Evolutionary conservation across 1,284 basidiomycete genomes (phyloP).

Genomic region (Phellinidium pouzarii): DNA sequence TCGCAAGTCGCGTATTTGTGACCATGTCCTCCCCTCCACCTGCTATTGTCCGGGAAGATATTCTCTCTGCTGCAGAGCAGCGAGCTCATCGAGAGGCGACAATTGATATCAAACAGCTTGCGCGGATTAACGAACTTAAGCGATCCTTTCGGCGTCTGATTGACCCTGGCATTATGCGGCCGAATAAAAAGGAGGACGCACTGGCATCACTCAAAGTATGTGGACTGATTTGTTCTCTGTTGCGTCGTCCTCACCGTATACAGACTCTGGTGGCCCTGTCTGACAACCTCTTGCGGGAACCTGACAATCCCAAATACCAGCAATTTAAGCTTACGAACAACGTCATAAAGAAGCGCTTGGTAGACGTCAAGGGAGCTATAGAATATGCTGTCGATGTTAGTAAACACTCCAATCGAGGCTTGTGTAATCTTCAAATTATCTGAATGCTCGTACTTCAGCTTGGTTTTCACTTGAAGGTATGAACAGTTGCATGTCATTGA

Average conservation of each 20-base stretch:
- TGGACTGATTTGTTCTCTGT: slow-evolving; percentile 1
- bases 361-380: slow-evolving; percentile 59
- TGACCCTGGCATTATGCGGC: slow-evolving; percentile 69
- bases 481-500: slow-evolving; percentile 5
- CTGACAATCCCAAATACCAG: slow-evolving; percentile 61
- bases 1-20: not conserved
- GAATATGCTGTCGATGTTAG: slow-evolving; percentile 72
- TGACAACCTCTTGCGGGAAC: slow-evolving; percentile 64
- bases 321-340: slow-evolving; percentile 69
- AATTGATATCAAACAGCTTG: slow-evolving; percentile 28
- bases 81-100: slow-evolving; percentile 2
- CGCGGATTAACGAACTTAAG: slow-evolving; percentile 54
- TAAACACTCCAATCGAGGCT: slow-evolving; percentile 12
- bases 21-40: slow-evolving; percentile 4
- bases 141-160: slow-evolving; percentile 67
- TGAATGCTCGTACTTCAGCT: slow-evolving; percentile 38
- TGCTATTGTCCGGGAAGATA: not conserved
- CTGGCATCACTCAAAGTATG: slow-evolving; percentile 56
- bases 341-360: slow-evolving; percentile 22
- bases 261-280: slow-evolving; percentile 64
- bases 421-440: slow-evolving; percentile 6
- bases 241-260: slow-evolving; percentile 2
- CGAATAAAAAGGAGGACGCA: slow-evolving; percentile 56
- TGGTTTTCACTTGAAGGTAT: slow-evolving; percentile 61
- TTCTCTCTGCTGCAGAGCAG: slow-evolving; percentile 8